Conservation (phyloP, 164 flowering plant species). For the Dillenia turbinata region DNA sequence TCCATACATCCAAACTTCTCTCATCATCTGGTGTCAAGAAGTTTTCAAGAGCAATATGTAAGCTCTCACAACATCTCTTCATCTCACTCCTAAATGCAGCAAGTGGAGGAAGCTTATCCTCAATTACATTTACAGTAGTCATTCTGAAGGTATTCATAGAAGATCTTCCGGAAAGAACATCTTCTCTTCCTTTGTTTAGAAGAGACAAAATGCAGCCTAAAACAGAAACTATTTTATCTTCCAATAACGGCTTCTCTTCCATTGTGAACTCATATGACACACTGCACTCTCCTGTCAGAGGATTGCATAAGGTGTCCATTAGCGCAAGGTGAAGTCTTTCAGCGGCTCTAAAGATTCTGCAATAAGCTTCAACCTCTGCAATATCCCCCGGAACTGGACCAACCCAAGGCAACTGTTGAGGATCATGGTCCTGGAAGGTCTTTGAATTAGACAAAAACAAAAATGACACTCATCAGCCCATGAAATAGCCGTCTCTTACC, state of each 20-base stretch:
- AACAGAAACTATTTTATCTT: conserved; percentile 83
- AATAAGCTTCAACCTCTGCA: conserved; percentile 96
- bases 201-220: conserved; percentile 86
- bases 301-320: conserved; percentile 93
- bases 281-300: conserved; percentile 78
- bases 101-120: conserved; percentile 81
- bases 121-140: conserved; percentile 38
- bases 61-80: conserved; percentile 88
- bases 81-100: conserved; percentile 81
- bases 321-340: conserved; percentile 74
- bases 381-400: conserved; percentile 99
- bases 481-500: background rate
- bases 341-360: conserved; percentile 90
- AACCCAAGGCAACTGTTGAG: conserved; percentile 56
- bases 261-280: conserved; percentile 68
- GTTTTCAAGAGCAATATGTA: conserved; percentile 78
- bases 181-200: conserved; percentile 81
- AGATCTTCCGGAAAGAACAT: conserved; percentile 83
- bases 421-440: conserved; percentile 44
- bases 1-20: conserved; percentile 68
- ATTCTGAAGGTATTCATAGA: conserved; percentile 41
- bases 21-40: conserved; percentile 61
- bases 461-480: conserved; percentile 14
- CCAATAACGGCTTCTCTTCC: conserved; percentile 63
- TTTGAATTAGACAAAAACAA: conserved; percentile 18